A percentile compares a stretch with the other conserved stretches of the same genome.
phyloP scores from a whole-genome alignment of 1,284 basidiomycete genomes.

The Agroathelia rolfsii region DNA sequence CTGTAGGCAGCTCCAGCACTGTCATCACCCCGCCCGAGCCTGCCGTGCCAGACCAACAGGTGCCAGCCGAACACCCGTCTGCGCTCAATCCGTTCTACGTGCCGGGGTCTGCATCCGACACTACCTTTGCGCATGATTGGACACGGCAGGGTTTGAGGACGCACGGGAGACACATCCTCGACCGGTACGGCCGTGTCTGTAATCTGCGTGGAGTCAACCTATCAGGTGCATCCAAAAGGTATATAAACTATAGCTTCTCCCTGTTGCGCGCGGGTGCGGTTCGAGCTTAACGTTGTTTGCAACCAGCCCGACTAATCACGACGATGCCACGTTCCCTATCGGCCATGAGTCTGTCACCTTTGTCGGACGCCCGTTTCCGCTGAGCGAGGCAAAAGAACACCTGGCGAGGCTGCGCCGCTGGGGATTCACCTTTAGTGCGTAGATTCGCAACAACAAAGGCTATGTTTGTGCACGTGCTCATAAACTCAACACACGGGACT shows the following conservation, averaged over 20 bases:
- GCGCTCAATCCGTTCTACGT: conserved; percentile 26
- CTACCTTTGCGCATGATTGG: conserved; percentile 73
- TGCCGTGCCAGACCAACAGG: no score
- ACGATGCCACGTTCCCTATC: conserved; percentile 53
- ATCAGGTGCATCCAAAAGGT: conserved; percentile 78
- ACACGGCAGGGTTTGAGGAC: conserved; percentile 39
- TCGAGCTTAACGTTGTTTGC: no score
- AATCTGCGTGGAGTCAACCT: conserved; percentile 75
- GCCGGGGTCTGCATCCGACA: conserved; percentile 32
- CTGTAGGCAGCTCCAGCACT: no score
- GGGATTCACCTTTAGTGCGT: conserved; percentile 78
- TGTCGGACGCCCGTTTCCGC: conserved; percentile 74
- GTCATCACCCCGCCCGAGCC: no score
- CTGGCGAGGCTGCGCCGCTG: conserved; percentile 72
- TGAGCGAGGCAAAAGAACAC: conserved; percentile 77
- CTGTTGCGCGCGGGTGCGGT: no score
- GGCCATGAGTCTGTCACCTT: conserved; percentile 62
- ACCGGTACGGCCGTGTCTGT: conserved; percentile 68
- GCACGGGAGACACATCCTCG: conserved; percentile 70
- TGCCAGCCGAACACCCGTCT: conserved; percentile 32
- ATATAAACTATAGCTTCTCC: conserved; percentile 8
- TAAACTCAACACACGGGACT: conserved; percentile 2
- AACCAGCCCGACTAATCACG: conserved; percentile 59
- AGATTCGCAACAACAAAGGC: no score
- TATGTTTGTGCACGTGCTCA: no score